Evolutionary conservation across 257 asterid species (phyloP), one percentile per base, ranked within the genome.

Genomic region (Handroanthus guayacan): DNA sequence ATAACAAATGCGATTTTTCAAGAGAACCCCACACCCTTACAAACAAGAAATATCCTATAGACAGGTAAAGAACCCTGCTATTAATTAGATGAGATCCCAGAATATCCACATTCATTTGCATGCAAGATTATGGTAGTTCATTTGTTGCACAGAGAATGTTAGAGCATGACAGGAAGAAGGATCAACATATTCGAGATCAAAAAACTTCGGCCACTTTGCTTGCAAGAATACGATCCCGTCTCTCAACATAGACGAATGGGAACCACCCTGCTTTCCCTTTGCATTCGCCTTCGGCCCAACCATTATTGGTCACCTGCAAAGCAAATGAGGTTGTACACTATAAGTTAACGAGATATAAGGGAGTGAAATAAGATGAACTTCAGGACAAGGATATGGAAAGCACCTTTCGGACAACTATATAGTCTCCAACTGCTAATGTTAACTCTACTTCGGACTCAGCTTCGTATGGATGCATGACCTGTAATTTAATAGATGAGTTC

Each of bases 221-320:
- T 17, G 97, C 93, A 69, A 84, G 92, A 76, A 92, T 78, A 34
- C 89, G 87, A 4, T 89, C 96, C 20, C 94, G 87, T 80, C 88
- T 88, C 81, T 88, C 91, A 5, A 92, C 79, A 18, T 83, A 91
- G 71, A 81, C 91, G 5, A 79, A 75, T 0, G 96, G 96, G 74
- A 90, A 89, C 95, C 96, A 89, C 38, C 96, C 94, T 3, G 94
- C 91, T 45, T 83, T 85, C 37, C 94, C 94, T 81, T 81, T 87
- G 94, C 96, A 90, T 83, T 89, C 96, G 9, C 96, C 93, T 82
- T 90, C 92, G 0, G 93, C 95, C 92, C 97, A 92, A 1, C 97
- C 97, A 70, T 88, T 86, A 85, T 84, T 84, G 1, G 72, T 79
- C 65, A 92, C 90, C 97, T 92, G 84, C 52, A 37, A 78, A 63